phyloP scores from a whole-genome alignment of 116 monocot genomes.

The Posidonia oceanica region DNA sequence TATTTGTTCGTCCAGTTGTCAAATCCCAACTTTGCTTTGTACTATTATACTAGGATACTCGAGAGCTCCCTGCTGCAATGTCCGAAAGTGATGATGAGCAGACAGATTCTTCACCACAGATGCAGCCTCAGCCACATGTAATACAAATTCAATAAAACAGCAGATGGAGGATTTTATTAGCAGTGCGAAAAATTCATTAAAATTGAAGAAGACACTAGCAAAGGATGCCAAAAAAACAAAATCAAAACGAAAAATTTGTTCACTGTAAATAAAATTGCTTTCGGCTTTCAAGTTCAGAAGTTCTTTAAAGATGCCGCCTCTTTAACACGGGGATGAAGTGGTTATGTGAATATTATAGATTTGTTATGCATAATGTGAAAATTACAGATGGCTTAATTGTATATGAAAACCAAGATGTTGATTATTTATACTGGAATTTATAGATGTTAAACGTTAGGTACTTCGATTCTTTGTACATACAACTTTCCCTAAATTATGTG shows the following conservation, averaged over 20 bases:
- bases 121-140: constrained; percentile 1
- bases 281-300: background rate
- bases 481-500: no score
- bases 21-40: background rate
- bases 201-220: background rate
- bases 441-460: no score
- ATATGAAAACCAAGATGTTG: no score
- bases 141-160: constrained; percentile 2
- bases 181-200: background rate
- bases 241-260: no score
- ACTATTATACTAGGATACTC: constrained; percentile 1
- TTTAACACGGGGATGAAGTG: background rate
- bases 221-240: background rate
- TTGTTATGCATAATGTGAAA: background rate
- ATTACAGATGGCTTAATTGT: background rate
- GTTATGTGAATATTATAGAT: background rate
- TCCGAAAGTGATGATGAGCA: background rate
- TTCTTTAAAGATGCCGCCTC: background rate
- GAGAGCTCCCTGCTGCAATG: background rate
- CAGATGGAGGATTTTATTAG: background rate
- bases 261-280: constrained; percentile 2
- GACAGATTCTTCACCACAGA: background rate
- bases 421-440: no score
- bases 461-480: no score
- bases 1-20: background rate